Conservation (phyloP, 129 eudicot genomes). For the Escallonia rubra region DNA sequence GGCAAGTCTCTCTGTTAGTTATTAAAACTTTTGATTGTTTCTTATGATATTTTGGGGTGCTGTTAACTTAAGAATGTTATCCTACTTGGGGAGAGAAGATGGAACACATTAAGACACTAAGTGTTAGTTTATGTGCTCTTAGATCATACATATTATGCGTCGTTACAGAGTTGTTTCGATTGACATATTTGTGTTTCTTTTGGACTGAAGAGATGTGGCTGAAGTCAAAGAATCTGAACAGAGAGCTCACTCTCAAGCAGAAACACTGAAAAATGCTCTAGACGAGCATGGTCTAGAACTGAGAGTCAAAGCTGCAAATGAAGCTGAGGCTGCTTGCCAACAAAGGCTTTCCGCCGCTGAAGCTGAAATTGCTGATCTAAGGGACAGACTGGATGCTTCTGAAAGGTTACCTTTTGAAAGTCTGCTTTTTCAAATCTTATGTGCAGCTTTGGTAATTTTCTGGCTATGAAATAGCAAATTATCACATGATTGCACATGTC, state of each 20-base stretch:
- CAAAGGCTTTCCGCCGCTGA: constrained; percentile 75
- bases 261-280: constrained; percentile 52
- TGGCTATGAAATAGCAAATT: too few relatives aligned
- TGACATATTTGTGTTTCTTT: not conserved
- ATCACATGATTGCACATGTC: too few relatives aligned
- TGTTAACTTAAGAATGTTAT: too few relatives aligned
- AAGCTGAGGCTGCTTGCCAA: constrained; percentile 89
- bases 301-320: constrained; percentile 92
- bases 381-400: constrained; percentile 62
- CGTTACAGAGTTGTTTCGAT: not conserved
- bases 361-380: constrained; percentile 87
- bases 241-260: constrained; percentile 70
- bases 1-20: too few relatives aligned
- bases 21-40: too few relatives aligned
- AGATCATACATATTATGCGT: too few relatives aligned
- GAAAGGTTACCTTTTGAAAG: constrained; percentile 52
- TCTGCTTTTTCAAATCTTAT: too few relatives aligned
- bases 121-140: too few relatives aligned
- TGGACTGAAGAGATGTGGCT: constrained; percentile 41
- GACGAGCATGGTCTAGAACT: constrained; percentile 81
- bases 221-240: constrained; percentile 85
- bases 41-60: too few relatives aligned
- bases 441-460: too few relatives aligned
- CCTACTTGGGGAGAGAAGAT: too few relatives aligned
- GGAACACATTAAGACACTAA: too few relatives aligned